Evolutionary conservation across 129 eudicot genomes (phyloP).

Genomic region (Saposhnikovia divaricata): DNA sequence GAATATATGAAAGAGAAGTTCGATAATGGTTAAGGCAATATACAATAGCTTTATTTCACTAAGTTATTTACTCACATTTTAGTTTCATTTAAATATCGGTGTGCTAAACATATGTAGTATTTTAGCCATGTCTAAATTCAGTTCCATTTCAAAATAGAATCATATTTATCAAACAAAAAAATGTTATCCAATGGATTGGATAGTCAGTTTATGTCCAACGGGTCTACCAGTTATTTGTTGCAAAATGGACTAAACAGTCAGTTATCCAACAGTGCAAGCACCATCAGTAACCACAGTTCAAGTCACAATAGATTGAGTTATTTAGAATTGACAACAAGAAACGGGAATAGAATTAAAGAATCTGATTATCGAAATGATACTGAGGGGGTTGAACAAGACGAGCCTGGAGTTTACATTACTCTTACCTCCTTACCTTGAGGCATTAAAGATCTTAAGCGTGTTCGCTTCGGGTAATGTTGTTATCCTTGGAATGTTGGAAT

Average conservation of each 20-base stretch:
- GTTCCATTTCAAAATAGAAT: too few species aligned
- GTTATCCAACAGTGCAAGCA: background rate
- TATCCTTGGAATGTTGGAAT: background rate
- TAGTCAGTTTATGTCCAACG: slow-evolving; percentile 43
- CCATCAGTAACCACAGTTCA: slow-evolving; percentile 38
- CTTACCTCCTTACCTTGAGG: slow-evolving; percentile 88
- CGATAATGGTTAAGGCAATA: too few species aligned
- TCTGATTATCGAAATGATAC: slow-evolving; percentile 54
- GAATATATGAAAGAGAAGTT: too few species aligned
- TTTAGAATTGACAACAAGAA: slow-evolving; percentile 39
- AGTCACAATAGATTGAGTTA: slow-evolving; percentile 41
- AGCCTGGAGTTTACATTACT: slow-evolving; percentile 91
- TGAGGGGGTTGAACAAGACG: slow-evolving; percentile 98
- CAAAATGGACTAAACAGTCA: slow-evolving; percentile 38
- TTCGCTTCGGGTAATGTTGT: slow-evolving; percentile 73
- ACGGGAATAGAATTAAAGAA: slow-evolving; percentile 48
- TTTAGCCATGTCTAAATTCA: too few species aligned
- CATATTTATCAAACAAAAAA: slow-evolving; percentile 42
- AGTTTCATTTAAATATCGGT: too few species aligned
- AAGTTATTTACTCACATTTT: too few species aligned
- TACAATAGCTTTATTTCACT: too few species aligned
- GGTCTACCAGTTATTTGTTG: slow-evolving; percentile 41
- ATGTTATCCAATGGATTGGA: slow-evolving; percentile 46
- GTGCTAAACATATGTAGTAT: too few species aligned
- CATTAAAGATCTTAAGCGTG: slow-evolving; percentile 83